Evolutionary conservation across 805 yeast species (phyloP), one percentile per base, ranked within the genome.

Genomic region (Barnettozyma sp.): DNA sequence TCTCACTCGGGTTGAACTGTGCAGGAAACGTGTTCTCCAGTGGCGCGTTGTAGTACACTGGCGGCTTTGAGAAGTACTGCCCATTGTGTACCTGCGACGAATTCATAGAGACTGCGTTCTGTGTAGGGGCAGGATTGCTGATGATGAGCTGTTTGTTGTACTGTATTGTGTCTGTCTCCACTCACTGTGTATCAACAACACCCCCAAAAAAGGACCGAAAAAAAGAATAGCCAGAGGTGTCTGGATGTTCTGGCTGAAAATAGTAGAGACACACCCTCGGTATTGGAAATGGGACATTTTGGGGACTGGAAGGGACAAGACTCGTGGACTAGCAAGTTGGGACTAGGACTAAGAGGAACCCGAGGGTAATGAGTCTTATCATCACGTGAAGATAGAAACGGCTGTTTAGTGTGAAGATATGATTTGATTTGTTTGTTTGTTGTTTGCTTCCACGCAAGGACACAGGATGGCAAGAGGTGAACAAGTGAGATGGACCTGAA

Each of bases 1-100:
- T n/a, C n/a, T n/a, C n/a, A n/a, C n/a, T n/a, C n/a, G n/a, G n/a
- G 42, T 17, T 33, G 40, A 42, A 42, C 31, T 38, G 42, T 3
- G 47, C 52, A 25, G 43, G 48, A 32, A 45, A 49, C 17, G 44
- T 38, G 34, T 35, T 43, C 17, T 48, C 55, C 28, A 50, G 28
- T 6, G 46, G 15, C 5, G 40, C 25, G 14, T 35, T 35, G 34
- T 41, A 43, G 34, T 45, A 47, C 31, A 40, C 39, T n/a, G n/a
- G n/a, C 36, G 41, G 52, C 14, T 49, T 51, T 15, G 40, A 35
- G 19, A 40, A 35, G 26, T 37, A 40, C 32, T 38, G 44, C 16
- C 24, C 36, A 28, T 27, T 38, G 22, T 40, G 46, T 19, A 40
- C 35, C 38, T 43, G 52, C 8, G 51, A 48, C 6, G 51, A 43